phyloP scores from a whole-genome alignment of 345 rosid species.

The Lepidium didymum region DNA sequence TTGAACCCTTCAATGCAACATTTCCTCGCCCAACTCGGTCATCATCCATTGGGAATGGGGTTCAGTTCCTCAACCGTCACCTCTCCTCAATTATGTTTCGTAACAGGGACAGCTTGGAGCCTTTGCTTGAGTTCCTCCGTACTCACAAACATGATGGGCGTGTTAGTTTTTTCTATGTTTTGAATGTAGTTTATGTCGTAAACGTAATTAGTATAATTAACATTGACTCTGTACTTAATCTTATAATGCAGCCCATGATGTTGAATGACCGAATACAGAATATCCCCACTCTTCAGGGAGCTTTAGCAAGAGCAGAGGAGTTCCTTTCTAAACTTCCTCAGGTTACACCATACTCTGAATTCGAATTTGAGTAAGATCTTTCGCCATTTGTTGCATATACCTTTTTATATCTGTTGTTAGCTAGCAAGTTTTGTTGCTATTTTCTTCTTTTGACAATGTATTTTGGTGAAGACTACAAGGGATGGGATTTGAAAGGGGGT shows the following conservation, averaged over 20 bases:
- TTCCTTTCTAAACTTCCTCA: conserved; percentile 43
- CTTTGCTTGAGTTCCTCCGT: conserved; percentile 76
- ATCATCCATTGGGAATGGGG: conserved; percentile 96
- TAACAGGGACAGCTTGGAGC: conserved; percentile 80
- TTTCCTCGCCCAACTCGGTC: conserved; percentile 92
- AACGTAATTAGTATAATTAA: neutral
- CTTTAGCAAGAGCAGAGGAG: conserved; percentile 51
- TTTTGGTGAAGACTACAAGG: conserved; percentile 36
- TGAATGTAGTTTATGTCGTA: neutral
- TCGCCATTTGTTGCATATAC: neutral
- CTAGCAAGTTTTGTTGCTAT: neutral
- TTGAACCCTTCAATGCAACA: conserved; percentile 86
- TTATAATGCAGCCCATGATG: conserved; percentile 43
- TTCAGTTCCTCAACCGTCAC: conserved; percentile 93
- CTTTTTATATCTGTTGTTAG: neutral
- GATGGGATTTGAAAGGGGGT: conserved; percentile 58
- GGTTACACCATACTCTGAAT: conserved; percentile 39
- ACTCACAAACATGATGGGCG: conserved; percentile 78
- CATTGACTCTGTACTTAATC: neutral
- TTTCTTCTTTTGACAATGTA: neutral
- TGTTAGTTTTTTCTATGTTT: conserved; percentile 38
- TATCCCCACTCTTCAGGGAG: conserved; percentile 38
- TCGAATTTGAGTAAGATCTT: conserved; percentile 42
- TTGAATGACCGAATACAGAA: conserved; percentile 47
- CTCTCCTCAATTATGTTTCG: conserved; percentile 90